phyloP scores from a whole-genome alignment of 2,329 filamentous ascomycete species.

The Neonectria magnoliae region DNA sequence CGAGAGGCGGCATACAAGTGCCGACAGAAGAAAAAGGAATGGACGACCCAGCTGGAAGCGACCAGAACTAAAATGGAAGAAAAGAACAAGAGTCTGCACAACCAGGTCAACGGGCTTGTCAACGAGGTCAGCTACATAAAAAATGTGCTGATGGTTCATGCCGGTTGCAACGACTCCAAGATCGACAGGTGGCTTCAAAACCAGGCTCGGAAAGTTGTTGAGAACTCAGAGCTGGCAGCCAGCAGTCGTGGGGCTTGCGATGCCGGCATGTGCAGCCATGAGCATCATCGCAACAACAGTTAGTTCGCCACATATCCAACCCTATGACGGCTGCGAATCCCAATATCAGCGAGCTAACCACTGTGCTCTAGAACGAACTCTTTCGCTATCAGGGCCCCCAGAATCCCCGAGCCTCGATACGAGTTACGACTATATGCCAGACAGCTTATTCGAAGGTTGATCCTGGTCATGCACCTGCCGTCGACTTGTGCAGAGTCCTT shows the following conservation, averaged over 20 bases:
- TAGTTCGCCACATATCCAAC: not conserved
- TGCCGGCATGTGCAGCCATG: not conserved
- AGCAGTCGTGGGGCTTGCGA: not conserved
- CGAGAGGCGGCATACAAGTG: constrained; percentile 79
- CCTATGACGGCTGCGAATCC: not conserved
- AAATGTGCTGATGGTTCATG: constrained; percentile 62
- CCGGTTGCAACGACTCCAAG: constrained; percentile 61
- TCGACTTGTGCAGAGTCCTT: not conserved
- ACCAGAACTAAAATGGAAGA: constrained; percentile 56
- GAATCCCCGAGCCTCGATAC: constrained; percentile 14
- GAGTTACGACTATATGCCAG: not conserved
- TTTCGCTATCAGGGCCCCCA: not conserved
- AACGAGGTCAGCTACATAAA: constrained; percentile 60
- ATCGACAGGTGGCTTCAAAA: constrained; percentile 65
- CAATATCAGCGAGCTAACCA: not conserved
- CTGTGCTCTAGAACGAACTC: not conserved
- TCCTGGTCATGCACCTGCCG: not conserved
- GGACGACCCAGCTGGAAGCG: constrained; percentile 61
- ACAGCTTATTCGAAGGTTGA: not conserved
- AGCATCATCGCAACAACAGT: not conserved
- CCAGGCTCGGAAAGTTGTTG: constrained; percentile 61
- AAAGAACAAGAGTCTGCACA: constrained; percentile 54
- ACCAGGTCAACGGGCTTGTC: constrained; percentile 54
- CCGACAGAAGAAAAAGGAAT: constrained; percentile 72
- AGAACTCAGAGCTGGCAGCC: constrained; percentile 33